Base-by-base conservation (phyloP, 768 basidiomycete species). In the Cystobasidium tubakii region DNA sequence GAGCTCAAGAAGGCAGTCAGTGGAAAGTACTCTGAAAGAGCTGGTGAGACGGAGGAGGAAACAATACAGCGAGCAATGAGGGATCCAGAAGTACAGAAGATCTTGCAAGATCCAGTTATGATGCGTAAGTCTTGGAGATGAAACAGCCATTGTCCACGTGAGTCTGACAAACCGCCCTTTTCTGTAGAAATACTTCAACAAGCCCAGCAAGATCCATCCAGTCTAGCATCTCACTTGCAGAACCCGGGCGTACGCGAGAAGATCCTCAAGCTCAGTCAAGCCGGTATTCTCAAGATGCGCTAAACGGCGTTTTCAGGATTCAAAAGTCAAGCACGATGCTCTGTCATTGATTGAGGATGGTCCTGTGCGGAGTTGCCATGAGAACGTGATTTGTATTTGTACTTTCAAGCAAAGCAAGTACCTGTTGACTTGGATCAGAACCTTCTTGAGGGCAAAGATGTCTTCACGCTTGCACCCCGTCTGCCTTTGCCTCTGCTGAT, bases 211-310 rank as follows among this genome's bases (percentile, higher is more conserved):
- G 88, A 97, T 81, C 95, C 96, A 6, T 84, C 86, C 55, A 91
- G 94, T 27, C 83, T 99, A 73, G 89, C 91, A 81, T 92, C 96
- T 78, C 95, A 99, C 83, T 89, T 98, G 89, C 92, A 92, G 86
- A 96, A 94, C 73, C 80, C 81, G 34, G 79, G 78, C 76, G 66
- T 75, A 23, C 50, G 75, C 53, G 74, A 69, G 12, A 78, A 78
- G 74, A 90, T 96, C 76, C 85, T 87, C 84, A 94, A 94, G 83
- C 84, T 97, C 62, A 84, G 95, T 79, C 90, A 91, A 73, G 92
- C 92, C 33, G 95, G 94, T 73, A 90, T 97, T 79, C 94, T 97
- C 83, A 87, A 86, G 83, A 93, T 92, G 9, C 74, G 80, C 69
- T 81, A 60, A 25, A 43, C 7, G 27, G 31, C n/a, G n/a, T n/a